Percentiles rank a stretch among this genome's conserved stretches.
Evolutionary conservation across 2,329 filamentous ascomycete genomes (phyloP).

Genomic region (Alternaria gansuensis): DNA sequence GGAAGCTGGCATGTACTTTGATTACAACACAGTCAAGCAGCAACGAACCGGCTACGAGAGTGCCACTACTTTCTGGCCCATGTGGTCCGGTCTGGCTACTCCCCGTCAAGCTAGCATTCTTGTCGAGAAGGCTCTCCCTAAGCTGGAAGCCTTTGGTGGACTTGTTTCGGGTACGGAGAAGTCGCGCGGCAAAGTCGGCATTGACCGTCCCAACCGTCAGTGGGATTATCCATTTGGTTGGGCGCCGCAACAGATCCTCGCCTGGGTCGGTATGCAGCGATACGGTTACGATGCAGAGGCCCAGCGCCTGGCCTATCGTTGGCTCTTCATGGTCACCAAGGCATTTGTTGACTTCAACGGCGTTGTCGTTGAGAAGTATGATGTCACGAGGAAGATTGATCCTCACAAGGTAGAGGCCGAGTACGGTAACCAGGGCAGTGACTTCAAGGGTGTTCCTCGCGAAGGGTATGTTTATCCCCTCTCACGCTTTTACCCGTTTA

Average conservation of each 20-base stretch:
- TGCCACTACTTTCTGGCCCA: slow-evolving; percentile 94
- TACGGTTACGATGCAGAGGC: slow-evolving; percentile 94
- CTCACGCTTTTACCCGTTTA: neutral
- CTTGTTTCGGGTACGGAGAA: slow-evolving; percentile 88
- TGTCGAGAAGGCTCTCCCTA: slow-evolving; percentile 81
- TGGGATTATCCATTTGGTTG: slow-evolving; percentile 99
- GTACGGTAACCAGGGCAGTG: slow-evolving; percentile 94
- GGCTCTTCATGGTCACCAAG: slow-evolving; percentile 98
- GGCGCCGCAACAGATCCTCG: slow-evolving; percentile 98
- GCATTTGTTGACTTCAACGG: slow-evolving; percentile 99
- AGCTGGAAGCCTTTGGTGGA: slow-evolving; percentile 87
- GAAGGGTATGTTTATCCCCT: slow-evolving; percentile 78
- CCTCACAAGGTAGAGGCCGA: slow-evolving; percentile 95
- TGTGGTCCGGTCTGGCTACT: slow-evolving; percentile 91
- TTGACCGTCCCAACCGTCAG: slow-evolving; percentile 90
- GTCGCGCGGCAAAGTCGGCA: slow-evolving; percentile 79
- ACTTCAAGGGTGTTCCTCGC: slow-evolving; percentile 94
- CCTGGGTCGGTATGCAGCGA: slow-evolving; percentile 89
- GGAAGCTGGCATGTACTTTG: slow-evolving; percentile 93
- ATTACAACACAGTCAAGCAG: slow-evolving; percentile 88
- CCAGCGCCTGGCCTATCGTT: slow-evolving; percentile 90
- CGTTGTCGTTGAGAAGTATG: slow-evolving; percentile 98
- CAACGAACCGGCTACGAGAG: slow-evolving; percentile 85
- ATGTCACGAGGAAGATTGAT: slow-evolving; percentile 88
- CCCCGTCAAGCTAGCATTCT: slow-evolving; percentile 86